A percentile compares a stretch with the other conserved stretches of the same genome.
Evolutionary conservation across 169 alveolate species (phyloP).

Genomic region (Plasmodium yoelii): DNA sequence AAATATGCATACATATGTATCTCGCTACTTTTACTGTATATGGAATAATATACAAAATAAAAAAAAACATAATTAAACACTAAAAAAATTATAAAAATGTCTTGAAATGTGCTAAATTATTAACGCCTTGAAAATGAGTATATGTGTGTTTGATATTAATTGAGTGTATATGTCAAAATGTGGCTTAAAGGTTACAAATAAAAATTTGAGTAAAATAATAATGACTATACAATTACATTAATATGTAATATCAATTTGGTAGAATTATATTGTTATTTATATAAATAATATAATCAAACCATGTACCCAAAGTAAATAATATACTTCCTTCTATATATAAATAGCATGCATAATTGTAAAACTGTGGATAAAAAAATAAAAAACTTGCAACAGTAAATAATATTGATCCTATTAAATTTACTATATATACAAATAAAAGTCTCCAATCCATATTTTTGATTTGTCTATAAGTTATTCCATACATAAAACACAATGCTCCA

Average conservation of each 20-base stretch:
- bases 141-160: too few species aligned
- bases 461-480: conserved; percentile 1
- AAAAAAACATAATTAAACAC: too few species aligned
- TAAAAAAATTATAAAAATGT: too few species aligned
- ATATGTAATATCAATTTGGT: not conserved
- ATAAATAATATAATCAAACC: conserved; percentile 41
- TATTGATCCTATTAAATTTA: conserved; percentile 49
- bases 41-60: too few species aligned
- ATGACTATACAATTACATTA: not conserved
- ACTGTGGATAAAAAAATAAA: conserved; percentile 16
- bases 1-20: too few species aligned
- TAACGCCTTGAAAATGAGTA: too few species aligned
- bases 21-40: too few species aligned
- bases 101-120: too few species aligned
- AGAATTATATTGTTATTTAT: not conserved
- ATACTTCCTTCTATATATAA: conserved; percentile 50
- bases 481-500: conserved; percentile 50
- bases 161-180: too few species aligned
- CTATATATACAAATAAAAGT: conserved; percentile 22
- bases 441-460: conserved; percentile 26
- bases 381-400: conserved; percentile 59
- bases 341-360: conserved; percentile 32
- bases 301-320: conserved; percentile 48
- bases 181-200: too few species aligned
- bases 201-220: too few species aligned